Base-by-base conservation (phyloP, 805 yeast species). In the Candida maltosa region DNA sequence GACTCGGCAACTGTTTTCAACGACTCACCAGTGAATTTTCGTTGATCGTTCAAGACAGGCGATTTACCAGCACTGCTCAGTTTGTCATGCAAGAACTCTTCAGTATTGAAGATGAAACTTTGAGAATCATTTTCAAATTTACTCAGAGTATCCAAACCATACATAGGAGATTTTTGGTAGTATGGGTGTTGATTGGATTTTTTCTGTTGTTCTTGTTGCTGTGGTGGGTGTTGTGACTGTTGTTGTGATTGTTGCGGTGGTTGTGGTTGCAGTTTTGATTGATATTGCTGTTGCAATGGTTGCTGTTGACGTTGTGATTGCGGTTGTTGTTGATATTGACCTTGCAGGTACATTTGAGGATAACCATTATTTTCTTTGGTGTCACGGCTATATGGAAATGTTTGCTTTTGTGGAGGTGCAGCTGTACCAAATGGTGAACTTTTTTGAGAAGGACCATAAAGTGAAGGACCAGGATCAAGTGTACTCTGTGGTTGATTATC, bases 81-180 rank as follows among this genome's bases (percentile, higher is more conserved):
- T n/a, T n/a, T n/a, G n/a, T 57, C 59, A 31, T 49, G 55, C 11
- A 56, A 38, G n/a, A n/a, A n/a, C n/a, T n/a, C n/a, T 26, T 14
- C 20, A 37, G 40, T 29, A 24, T 26, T 29, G 26, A 47, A 47
- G 11, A 47, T 37, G 35, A 47, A 47, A 29, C 49, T 47, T n/a
- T 43, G 47, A 18, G 42, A 28, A 35, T 47, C 51, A 26, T 33
- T 29, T 12, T 31, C 34, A n/a, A 32, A n/a, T 31, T 41, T 35
- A 15, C 17, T 32, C 5, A 16, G 10, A 19, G 15, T 22, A 9
- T 26, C 18, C 7, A 26, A 8, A 15, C 29, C 29, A 12, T 34
- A 29, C 19, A 34, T 26, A 7, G 36, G 31, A 4, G 31, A 26
- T 16, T 33, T 26, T 5, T 32, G 7, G n/a, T 22, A 14, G 15